Evolutionary conservation across 2,329 filamentous ascomycete species (phyloP).

Genomic region (Calonectria hawksworthii): DNA sequence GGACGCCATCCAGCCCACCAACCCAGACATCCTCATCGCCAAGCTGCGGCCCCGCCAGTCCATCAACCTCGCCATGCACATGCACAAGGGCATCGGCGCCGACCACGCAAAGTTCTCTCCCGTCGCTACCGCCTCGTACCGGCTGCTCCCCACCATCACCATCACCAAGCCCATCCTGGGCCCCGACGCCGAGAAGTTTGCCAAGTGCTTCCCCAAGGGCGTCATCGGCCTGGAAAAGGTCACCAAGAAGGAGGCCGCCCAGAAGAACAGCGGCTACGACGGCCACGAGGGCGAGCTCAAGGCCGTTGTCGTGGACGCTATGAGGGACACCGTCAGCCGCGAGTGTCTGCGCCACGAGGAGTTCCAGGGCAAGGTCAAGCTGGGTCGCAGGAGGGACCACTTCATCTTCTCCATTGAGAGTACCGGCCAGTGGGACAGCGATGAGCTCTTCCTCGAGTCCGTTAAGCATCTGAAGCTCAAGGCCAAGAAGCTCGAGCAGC

Average conservation of each 20-base stretch:
- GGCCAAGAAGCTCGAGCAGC: constrained; percentile 79
- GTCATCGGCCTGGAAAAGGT: constrained; percentile 87
- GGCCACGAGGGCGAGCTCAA: constrained; percentile 84
- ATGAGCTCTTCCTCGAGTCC: constrained; percentile 92
- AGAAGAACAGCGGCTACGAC: constrained; percentile 75
- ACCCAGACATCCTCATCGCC: constrained; percentile 93
- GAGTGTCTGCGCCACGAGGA: constrained; percentile 93
- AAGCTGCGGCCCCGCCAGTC: constrained; percentile 93
- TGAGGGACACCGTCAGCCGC: constrained; percentile 95
- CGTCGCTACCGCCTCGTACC: constrained; percentile 94
- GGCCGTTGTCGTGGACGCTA: constrained; percentile 88
- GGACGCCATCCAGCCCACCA: constrained; percentile 79
- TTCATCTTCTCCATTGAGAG: constrained; percentile 98
- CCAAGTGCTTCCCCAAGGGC: constrained; percentile 87
- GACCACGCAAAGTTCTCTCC: constrained; percentile 99
- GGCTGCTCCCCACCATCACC: constrained; percentile 88
- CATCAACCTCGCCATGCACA: constrained; percentile 90
- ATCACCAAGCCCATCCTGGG: constrained; percentile 89
- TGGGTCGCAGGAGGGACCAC: constrained; percentile 91
- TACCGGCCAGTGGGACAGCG: constrained; percentile 94
- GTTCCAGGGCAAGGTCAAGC: constrained; percentile 95
- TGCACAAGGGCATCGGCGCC: constrained; percentile 92
- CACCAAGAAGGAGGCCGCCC: constrained; percentile 74
- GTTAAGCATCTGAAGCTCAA: constrained; percentile 89
- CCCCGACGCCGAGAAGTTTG: constrained; percentile 89